phyloP scores from a whole-genome alignment of 805 yeast species.

The Saccharomycopsis lassenensis region DNA sequence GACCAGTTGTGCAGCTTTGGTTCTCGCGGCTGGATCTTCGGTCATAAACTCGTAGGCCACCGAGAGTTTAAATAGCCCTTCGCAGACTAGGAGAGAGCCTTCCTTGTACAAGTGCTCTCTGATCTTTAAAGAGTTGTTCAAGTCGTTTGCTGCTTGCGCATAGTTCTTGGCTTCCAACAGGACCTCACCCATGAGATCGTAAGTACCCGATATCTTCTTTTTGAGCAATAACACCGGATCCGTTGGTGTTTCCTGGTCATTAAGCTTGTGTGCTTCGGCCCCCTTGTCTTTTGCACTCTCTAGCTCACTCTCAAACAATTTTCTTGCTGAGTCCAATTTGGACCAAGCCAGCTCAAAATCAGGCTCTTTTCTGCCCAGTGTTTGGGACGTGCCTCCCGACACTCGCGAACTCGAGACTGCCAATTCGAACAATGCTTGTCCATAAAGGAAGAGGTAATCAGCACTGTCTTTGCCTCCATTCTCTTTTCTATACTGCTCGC shows the following conservation, averaged over 20 bases:
- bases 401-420: slow-evolving; percentile 71
- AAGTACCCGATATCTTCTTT: slow-evolving; percentile 58
- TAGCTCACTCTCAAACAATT: slow-evolving; percentile 42
- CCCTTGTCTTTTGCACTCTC: slow-evolving; percentile 19
- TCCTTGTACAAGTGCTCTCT: slow-evolving; percentile 40
- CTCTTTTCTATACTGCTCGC: slow-evolving; percentile 41
- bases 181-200: slow-evolving; percentile 78
- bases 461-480: slow-evolving; percentile 57
- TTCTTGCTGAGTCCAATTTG: slow-evolving; percentile 65
- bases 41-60: slow-evolving; percentile 63
- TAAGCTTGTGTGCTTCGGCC: slow-evolving; percentile 22
- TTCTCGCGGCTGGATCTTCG: slow-evolving; percentile 37
- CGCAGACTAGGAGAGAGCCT: slow-evolving; percentile 48
- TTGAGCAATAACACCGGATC: slow-evolving; percentile 29
- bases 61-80: slow-evolving; percentile 71
- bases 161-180: slow-evolving; percentile 86
- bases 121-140: slow-evolving; percentile 43
- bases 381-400: slow-evolving; percentile 57
- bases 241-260: slow-evolving; percentile 21
- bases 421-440: slow-evolving; percentile 65
- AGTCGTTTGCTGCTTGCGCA: slow-evolving; percentile 63
- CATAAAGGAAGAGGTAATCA: slow-evolving; percentile 63
- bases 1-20: slow-evolving; percentile 44
- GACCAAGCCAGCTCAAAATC: slow-evolving; percentile 82
- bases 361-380: slow-evolving; percentile 20